These are phyloP conservation scores for Acer campestre DNA, from an alignment of 345 rosid species.

Conservation along the genomic window DNA sequence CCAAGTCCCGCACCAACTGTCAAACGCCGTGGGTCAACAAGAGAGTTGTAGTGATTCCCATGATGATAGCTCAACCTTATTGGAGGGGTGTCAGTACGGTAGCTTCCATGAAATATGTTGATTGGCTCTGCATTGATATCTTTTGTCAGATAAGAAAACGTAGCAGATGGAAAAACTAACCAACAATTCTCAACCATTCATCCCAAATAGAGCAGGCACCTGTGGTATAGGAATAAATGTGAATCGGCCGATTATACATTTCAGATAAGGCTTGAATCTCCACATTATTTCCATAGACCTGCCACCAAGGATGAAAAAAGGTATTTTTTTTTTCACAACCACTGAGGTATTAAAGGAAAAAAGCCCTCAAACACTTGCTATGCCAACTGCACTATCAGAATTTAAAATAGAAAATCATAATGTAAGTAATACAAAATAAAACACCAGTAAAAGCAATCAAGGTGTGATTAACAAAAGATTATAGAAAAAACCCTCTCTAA, in stretches of 20 bases:
- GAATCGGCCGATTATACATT: slow-evolving; percentile 97
- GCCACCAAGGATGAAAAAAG: slow-evolving; percentile 23
- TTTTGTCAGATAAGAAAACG: slow-evolving; percentile 3
- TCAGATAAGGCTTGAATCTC: slow-evolving; percentile 97
- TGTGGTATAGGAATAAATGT: slow-evolving; percentile 87
- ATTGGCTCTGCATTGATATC: slow-evolving; percentile 68
- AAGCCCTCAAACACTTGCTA: neutral
- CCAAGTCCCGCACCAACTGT: slow-evolving; percentile 98
- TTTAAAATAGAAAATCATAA: neutral
- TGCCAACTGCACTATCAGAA: neutral
- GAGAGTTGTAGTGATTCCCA: slow-evolving; percentile 96
- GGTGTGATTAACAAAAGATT: neutral
- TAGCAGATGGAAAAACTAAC: slow-evolving; percentile 13
- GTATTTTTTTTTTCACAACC: neutral
- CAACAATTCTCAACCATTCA: slow-evolving; percentile 1
- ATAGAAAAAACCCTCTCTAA: neutral
- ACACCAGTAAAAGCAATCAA: neutral
- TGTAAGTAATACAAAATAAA: neutral
- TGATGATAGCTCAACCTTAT: slow-evolving; percentile 89
- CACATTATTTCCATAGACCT: slow-evolving; percentile 97
- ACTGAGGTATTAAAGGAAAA: neutral
- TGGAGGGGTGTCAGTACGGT: slow-evolving; percentile 89
- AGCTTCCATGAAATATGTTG: slow-evolving; percentile 93
- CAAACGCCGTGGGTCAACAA: slow-evolving; percentile 86
- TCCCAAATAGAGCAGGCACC: slow-evolving; percentile 44